Evolutionary conservation across 441 rosid genomes (phyloP), one percentile per base, ranked within the genome.

Genomic region (Jatropha multifida): DNA sequence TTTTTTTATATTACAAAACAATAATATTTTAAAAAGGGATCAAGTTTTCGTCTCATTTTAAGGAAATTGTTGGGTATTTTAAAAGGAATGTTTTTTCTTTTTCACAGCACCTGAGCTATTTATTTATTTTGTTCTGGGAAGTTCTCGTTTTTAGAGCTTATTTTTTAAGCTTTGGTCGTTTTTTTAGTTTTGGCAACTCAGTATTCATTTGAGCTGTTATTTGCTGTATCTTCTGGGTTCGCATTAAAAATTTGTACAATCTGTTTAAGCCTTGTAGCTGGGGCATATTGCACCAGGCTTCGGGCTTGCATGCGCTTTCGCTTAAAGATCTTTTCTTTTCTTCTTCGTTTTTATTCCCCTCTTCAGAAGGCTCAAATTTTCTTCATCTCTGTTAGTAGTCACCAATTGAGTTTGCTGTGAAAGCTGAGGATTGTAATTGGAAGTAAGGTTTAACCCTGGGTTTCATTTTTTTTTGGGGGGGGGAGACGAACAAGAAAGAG

Each of bases 261-360:
- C 18, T 58, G 74, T 23, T n/a, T 56, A 49, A 32, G 3, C 7
- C 27, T 44, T 49, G 18, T 26, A 15, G 4, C n/a, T 68, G 42
- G 58, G 40, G 60, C 40, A 32, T 59, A 51, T n/a, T 73, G 49
- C 68, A 52, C 63, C 51, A 51, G 37, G 52, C 20, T 56, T 56
- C 15, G 7, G 56, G 14, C 38, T 68, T 59, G 67, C 58, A 72
- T 46, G 42, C 67, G 17, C 23, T 44, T 51, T 42, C 64, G 71
- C 13, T 72, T 42, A 23, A 72, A 32, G 32, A 32, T 32, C 32
- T 32, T 32, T 32, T 32, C 32, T 32, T 32, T 32, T 32, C 32
- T 32, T 32, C 32, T 32, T 32, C 32, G 32, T 32, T 32, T 32
- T 32, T 60, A 44, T 18, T 14, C 20, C 11, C 15, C n/a, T 13